Evolutionary conservation across 306 rosid species (phyloP).

Genomic region (Cucurbita moschata): DNA sequence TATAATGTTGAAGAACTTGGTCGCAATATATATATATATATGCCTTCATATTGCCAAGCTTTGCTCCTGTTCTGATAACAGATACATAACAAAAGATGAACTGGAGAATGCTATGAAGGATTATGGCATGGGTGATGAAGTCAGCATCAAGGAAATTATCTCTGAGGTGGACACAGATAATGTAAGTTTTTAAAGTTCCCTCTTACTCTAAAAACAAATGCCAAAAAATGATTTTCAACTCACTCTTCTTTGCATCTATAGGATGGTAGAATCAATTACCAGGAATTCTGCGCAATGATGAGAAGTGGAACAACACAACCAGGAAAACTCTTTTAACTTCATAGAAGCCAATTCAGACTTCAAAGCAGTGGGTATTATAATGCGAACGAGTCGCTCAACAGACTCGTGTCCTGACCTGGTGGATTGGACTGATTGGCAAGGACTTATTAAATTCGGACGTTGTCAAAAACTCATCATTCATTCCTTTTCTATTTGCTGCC

Average conservation of each 20-base stretch:
- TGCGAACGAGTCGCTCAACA: background rate
- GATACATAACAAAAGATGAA: slow-evolving; percentile 76
- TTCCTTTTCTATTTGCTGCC: background rate
- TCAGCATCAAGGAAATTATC: slow-evolving; percentile 72
- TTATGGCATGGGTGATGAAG: slow-evolving; percentile 72
- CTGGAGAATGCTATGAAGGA: slow-evolving; percentile 80
- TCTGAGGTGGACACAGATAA: slow-evolving; percentile 89
- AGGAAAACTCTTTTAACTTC: slow-evolving; percentile 21
- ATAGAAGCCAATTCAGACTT: background rate
- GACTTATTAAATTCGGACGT: background rate
- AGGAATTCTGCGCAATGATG: slow-evolving; percentile 89
- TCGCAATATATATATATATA: background rate
- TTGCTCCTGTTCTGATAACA: slow-evolving; percentile 12
- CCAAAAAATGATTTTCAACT: background rate
- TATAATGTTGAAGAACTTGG: background rate
- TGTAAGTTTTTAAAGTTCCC: slow-evolving; percentile 37
- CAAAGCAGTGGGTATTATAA: slow-evolving; percentile 9
- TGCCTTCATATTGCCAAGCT: background rate
- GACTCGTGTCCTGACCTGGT: background rate
- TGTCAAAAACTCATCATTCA: background rate
- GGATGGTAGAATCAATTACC: slow-evolving; percentile 89
- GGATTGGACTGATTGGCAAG: background rate
- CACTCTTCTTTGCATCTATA: slow-evolving; percentile 17
- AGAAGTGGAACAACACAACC: slow-evolving; percentile 67
- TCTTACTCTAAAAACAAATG: background rate